Conservation (phyloP, 1,284 basidiomycete genomes). For the Trichosporon sp. region DNA sequence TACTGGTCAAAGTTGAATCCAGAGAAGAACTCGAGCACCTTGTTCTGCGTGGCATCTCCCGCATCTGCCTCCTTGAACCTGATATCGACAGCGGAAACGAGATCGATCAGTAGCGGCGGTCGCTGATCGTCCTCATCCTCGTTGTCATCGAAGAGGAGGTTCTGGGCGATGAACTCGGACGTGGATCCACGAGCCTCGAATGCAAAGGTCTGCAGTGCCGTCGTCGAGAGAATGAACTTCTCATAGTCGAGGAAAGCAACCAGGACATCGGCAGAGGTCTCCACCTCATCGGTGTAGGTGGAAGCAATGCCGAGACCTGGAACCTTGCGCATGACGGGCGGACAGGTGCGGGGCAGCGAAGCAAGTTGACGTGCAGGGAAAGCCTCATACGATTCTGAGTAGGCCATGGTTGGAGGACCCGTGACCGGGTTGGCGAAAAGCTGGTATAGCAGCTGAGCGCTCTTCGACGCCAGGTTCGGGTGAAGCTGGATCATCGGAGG, state of each 20-base stretch:
- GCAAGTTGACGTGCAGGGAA: conserved; percentile 82
- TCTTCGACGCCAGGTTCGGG: conserved; percentile 78
- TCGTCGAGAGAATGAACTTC: conserved; percentile 77
- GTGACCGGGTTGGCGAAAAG: conserved; percentile 81
- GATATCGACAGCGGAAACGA: conserved; percentile 77
- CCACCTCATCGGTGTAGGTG: conserved; percentile 65
- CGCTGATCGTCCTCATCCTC: conserved; percentile 63
- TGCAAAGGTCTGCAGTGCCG: conserved; percentile 83
- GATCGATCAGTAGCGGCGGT: conserved; percentile 75
- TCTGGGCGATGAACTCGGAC: conserved; percentile 63
- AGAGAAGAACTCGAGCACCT: conserved; percentile 58
- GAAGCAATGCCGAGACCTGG: conserved; percentile 60
- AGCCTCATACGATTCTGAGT: conserved; percentile 79
- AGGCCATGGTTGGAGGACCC: conserved; percentile 74
- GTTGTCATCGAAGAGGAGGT: conserved; percentile 58
- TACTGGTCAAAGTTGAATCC: conserved; percentile 71
- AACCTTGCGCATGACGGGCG: conserved; percentile 51
- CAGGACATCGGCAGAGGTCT: conserved; percentile 66
- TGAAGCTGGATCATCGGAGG: conserved; percentile 58
- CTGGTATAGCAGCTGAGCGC: conserved; percentile 76
- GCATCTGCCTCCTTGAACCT: conserved; percentile 74
- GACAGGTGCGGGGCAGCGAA: conserved; percentile 46
- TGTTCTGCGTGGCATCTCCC: conserved; percentile 54
- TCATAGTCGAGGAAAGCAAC: conserved; percentile 75
- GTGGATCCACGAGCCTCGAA: conserved; percentile 71